A percentile compares a stretch with the other conserved stretches of the same genome.
phyloP scores from a whole-genome alignment of 495 filamentous ascomycete genomes.

The Halenospora varia region DNA sequence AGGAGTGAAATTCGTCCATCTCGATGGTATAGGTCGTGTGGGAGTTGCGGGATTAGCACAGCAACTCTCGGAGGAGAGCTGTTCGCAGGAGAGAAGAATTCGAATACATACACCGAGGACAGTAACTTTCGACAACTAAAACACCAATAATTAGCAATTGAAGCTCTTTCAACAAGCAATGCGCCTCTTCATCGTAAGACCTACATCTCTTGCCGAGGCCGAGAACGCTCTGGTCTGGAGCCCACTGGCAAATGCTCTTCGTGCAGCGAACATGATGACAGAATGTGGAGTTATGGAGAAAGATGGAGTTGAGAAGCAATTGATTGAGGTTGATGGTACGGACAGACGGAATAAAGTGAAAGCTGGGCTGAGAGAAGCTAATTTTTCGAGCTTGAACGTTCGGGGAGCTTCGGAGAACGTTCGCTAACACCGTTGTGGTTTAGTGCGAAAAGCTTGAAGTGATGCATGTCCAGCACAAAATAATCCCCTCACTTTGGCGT shows the following conservation, averaged over 20 bases:
- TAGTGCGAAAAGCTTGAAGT: background rate
- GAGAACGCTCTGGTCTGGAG: slow-evolving; percentile 92
- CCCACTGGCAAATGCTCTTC: slow-evolving; percentile 58
- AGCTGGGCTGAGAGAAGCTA: slow-evolving; percentile 2
- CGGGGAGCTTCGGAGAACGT: slow-evolving; percentile 2
- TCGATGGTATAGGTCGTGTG: no score
- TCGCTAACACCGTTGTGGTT: background rate
- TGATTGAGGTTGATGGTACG: slow-evolving; percentile 4
- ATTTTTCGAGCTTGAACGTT: slow-evolving; percentile 1
- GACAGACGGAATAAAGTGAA: slow-evolving; percentile 2
- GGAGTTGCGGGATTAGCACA: no score
- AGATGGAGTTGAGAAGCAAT: slow-evolving; percentile 3
- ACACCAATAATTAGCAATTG: slow-evolving; percentile 31
- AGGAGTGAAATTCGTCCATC: no score
- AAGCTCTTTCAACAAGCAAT: background rate
- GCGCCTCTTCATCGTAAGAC: slow-evolving; percentile 19
- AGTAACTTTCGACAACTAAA: slow-evolving; percentile 90
- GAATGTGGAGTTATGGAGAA: slow-evolving; percentile 6
- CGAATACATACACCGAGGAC: slow-evolving; percentile 67
- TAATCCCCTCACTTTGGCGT: no score
- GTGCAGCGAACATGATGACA: slow-evolving; percentile 72
- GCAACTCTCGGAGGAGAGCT: no score
- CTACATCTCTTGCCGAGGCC: slow-evolving; percentile 82
- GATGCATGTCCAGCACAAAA: no score
- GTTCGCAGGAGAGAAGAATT: no score